Evolutionary conservation across 495 filamentous ascomycete genomes (phyloP), one percentile per base, ranked within the genome.

Genomic region (Penicillium arizonense): DNA sequence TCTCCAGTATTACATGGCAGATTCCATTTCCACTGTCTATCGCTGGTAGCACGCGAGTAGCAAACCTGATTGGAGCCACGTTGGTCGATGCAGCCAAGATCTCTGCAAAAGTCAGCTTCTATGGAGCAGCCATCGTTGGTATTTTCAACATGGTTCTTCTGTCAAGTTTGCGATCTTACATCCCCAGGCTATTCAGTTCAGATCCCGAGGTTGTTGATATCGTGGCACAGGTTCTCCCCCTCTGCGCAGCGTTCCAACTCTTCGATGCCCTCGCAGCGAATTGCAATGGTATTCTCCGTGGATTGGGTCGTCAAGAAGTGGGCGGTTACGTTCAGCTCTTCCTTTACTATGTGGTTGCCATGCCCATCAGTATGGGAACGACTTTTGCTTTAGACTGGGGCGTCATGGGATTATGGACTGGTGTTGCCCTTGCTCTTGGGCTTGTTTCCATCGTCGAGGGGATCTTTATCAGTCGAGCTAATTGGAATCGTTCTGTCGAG

Each of bases 281-380:
- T 56, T 89, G 86, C 57, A 91, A 93, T 58, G 92, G 93, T 16
- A 73, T 96, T 30, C 75, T 97, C 26, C 79, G 92, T 20, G 93
- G 92, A 9, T 79, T 93, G 26, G 91, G 92, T 3, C 79, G 87
- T 32, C 93, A 96, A 65, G 85, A 91, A 56, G 81, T 97, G 44
- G 91, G 92, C 2, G 91, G 92, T 4, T 96, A 91, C 65, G 84
- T 92, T 26, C 91, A 90, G 58, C 64, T 97, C 3, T 82, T 87
- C 45, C 85, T 83, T 43, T 97, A 96, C 70, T 97, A 97, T 72
- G 69, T 79, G 4, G 77, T 96, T 37, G 93, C 88, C 0, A 77
- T 96, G 77, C 93, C 91, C 2, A 82, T 96, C 34, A 91, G 87
- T 40, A 86, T 94, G 62, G 82, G 83, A 2, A 80, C 85, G 1